A percentile compares a stretch with the other conserved stretches of the same genome.
These are phyloP conservation scores for Aurantiochytrium sp. DNA, from an alignment of 108 stramenopile genomes.

Conservation along the genomic window DNA sequence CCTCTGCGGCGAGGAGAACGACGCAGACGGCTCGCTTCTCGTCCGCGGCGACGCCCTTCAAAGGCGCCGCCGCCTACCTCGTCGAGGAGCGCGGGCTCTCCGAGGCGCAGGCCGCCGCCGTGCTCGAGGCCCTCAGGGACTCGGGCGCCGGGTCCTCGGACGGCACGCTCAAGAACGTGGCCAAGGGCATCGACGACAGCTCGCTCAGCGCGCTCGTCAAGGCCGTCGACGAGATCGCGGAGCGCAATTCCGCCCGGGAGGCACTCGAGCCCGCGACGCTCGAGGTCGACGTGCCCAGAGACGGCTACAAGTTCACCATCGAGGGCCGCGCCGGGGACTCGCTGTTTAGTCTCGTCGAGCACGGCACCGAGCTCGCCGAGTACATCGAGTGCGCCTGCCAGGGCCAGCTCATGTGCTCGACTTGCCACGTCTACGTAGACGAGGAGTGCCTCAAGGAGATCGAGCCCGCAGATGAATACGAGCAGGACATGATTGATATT, in stretches of 20 bases:
- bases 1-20: no score
- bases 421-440: constrained; percentile 5
- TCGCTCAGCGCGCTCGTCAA: not conserved
- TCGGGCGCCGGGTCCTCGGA: not conserved
- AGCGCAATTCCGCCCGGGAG: not conserved
- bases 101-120: not conserved
- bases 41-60: not conserved
- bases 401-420: constrained; percentile 15
- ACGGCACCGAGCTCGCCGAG: not conserved
- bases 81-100: not conserved
- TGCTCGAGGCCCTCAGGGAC: not conserved
- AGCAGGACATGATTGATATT: constrained; percentile 18
- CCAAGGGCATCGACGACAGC: not conserved
- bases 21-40: not conserved
- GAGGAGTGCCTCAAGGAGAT: not conserved
- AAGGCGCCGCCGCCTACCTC: not conserved
- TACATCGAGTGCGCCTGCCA: constrained; percentile 19
- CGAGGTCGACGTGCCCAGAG: not conserved
- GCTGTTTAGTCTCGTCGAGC: not conserved
- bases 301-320: not conserved
- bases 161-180: not conserved
- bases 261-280: not conserved
- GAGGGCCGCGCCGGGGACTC: constrained; percentile 13
- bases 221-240: not conserved
- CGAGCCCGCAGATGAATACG: not conserved